Base-by-base conservation (phyloP, 805 yeast genomes). In the Saccharomyces paradoxus region DNA sequence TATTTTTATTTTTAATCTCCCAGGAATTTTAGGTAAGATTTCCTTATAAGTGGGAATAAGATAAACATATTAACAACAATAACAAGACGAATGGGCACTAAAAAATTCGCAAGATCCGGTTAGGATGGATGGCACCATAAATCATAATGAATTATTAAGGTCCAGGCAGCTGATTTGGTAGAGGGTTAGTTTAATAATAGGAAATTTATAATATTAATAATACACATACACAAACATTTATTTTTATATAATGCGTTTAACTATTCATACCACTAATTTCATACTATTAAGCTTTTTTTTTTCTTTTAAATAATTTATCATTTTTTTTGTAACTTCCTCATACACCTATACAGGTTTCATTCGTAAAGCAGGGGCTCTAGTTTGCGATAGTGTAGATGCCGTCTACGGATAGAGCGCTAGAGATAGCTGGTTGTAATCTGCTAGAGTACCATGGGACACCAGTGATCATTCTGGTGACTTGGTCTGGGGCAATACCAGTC, bases 361-460 rank as follows among this genome's bases (percentile, higher is more conserved):
- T 37, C 44, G 44, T 37, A 17, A 37, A 37, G 24, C 44, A 37
- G 44, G 17, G 24, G 8, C 22, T 37, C 44, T 37, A 37, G 22
- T 37, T 37, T 17, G 44, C 44, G 12, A 37, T 21, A 17, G 44
- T 37, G 44, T 37, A 37, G 13, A 37, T 37, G 7, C 44, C 44
- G 12, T 37, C 44, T 10, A 4, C 12, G 12, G 44, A 37, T 21
- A 37, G 12, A 21, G 44, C 44, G 6, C 48, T 47, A 50, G 49
- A 41, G 22, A 60, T 50, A 28, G 51, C 58, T 24, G 65, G 55
- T 41, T 53, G 54, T 17, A 66, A 49, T 57, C 69, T 64, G 48
- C 60, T 50, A 10, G 66, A 58, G 55, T 64, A 70, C 72, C 72
- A 70, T 58, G 72, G 71, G 41, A 70, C 56, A 32, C 63, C 69